Evolutionary conservation across 2,329 filamentous ascomycete genomes (phyloP), one percentile per base, ranked within the genome.

Genomic region (Microsporum ferrugineum): DNA sequence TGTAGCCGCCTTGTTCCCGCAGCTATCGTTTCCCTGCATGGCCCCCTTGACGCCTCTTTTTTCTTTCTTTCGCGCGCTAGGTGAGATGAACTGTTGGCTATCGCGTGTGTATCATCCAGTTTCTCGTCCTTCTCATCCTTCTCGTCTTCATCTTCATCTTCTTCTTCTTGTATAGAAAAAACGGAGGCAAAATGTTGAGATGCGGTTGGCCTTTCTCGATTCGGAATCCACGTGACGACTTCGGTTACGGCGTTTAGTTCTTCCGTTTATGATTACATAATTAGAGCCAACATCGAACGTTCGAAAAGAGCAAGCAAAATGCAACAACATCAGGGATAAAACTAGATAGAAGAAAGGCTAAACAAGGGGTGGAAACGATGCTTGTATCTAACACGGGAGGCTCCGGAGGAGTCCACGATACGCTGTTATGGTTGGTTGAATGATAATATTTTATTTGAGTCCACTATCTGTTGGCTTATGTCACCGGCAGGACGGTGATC

Each of bases 191-290:
- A 29, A 55, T 33, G 49, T 3, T 55, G 31, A 55, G 12, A 17
- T 55, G 51, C 51, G 51, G 33, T 36, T 55, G 10, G 51, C 51
- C 51, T 55, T 55, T 55, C 51, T 55, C 51, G 51, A 55, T 55
- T 36, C n/a, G 51, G 51, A 55, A 55, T 23, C 27, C 43, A 47
- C 23, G 23, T 29, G 23, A 23, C 2, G 14, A 7, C 10, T 34
- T 53, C 33, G 49, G 49, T 27, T 14, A 10, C 29, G 51, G 51
- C 23, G 10, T 17, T 55, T 55, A n/a, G 5, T 55, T 55, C 31
- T 55, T 55, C 51, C 51, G 51, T 23, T 14, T 4, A 5, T 33
- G 43, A 1, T 47, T 47, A 47, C 23, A 47, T 47, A 47, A 47
- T 47, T 8, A 23, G 17, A 23, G 1, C 27, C 27, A 31, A 29